These are phyloP conservation scores for Barnettozyma populi DNA, from an alignment of 805 yeast genomes.

Conservation along the genomic window DNA sequence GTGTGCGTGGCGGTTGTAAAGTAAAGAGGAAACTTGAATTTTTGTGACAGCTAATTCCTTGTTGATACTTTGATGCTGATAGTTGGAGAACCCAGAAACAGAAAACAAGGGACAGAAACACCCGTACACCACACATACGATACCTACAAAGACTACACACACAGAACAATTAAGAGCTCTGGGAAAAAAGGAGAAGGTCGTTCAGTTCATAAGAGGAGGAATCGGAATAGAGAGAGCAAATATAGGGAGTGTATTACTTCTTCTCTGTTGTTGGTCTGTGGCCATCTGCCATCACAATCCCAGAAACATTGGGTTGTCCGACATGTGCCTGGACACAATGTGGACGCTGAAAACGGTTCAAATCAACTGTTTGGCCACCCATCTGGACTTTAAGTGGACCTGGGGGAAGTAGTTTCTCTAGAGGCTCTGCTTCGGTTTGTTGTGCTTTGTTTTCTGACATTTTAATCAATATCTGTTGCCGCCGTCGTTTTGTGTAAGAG, in stretches of 20 bases:
- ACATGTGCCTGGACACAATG: conserved; percentile 4
- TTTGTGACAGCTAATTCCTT: not conserved
- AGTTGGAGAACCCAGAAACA: not conserved
- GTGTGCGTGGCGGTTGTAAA: no score
- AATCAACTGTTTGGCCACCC: conserved; percentile 8
- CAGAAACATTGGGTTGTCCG: not conserved
- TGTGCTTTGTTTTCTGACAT: not conserved
- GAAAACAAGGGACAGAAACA: not conserved
- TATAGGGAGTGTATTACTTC: no score
- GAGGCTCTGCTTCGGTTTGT: not conserved
- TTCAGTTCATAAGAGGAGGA: no score
- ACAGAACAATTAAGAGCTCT: no score
- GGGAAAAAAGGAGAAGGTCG: no score
- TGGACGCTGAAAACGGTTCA: conserved; percentile 6
- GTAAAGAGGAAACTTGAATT: no score
- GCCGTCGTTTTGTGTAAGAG: no score
- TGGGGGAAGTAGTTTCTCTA: not conserved
- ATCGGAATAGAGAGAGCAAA: no score
- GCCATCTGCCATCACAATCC: conserved; percentile 5
- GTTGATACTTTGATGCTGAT: no score
- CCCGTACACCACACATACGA: not conserved
- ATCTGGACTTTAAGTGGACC: conserved; percentile 4
- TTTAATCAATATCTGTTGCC: no score
- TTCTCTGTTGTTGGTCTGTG: conserved; percentile 4
- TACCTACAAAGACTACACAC: no score